Evolutionary conservation across 441 rosid species (phyloP).

Genomic region (Rhodomyrtus psidioides): DNA sequence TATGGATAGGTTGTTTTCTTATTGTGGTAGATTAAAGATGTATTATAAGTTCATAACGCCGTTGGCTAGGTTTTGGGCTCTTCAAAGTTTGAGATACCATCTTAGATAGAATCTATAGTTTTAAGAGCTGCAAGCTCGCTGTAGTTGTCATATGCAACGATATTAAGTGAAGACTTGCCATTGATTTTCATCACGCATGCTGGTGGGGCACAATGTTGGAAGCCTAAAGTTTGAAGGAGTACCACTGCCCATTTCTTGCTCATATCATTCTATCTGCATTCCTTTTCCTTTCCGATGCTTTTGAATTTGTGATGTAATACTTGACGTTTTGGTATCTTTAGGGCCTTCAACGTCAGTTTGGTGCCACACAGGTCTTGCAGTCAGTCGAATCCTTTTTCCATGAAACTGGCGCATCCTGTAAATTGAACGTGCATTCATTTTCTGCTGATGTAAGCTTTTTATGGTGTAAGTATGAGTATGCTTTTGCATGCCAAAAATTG

Average conservation of each 20-base stretch:
- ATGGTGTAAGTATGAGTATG: neutral
- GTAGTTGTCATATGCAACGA: neutral
- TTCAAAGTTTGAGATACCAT: neutral
- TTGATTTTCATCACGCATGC: neutral
- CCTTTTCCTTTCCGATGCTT: neutral
- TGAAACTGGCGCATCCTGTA: slow-evolving; percentile 48
- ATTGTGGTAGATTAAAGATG: neutral
- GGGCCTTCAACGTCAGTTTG: slow-evolving; percentile 70
- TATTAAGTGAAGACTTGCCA: neutral
- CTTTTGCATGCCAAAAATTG: neutral
- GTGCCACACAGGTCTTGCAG: slow-evolving; percentile 63
- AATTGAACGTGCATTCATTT: slow-evolving; percentile 51
- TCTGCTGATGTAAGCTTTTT: slow-evolving; percentile 54
- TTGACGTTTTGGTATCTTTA: slow-evolving; percentile 1
- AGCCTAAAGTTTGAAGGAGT: neutral
- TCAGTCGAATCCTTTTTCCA: slow-evolving; percentile 60
- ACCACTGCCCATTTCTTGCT: neutral
- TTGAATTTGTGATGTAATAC: neutral
- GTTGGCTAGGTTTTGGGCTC: neutral
- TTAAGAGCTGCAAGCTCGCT: neutral
- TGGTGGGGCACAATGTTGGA: neutral
- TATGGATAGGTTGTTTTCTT: neutral
- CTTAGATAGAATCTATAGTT: neutral
- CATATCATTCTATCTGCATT: neutral
- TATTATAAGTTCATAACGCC: neutral